Evolutionary conservation across 2,329 filamentous ascomycete species (phyloP), one percentile per base, ranked within the genome.

Genomic region (Beauveria sp.): DNA sequence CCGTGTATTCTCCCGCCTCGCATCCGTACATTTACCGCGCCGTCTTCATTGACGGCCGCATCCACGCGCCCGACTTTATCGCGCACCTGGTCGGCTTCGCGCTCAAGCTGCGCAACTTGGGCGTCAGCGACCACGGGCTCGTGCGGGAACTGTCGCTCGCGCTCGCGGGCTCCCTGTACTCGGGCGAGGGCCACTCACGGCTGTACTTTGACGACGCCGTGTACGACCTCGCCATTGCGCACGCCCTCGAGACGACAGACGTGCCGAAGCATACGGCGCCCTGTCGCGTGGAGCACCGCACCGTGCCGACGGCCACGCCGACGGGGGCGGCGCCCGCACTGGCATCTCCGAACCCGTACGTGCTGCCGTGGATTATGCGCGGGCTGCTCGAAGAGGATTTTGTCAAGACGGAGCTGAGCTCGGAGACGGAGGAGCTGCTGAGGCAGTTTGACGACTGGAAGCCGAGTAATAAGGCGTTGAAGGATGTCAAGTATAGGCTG

Each of bases 21-120:
- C 95, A 99, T 69, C 95, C 95, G 0, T 93, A 97, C 73, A 93
- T 98, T 63, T 96, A 92, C 72, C 88, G 95, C 31, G 91, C 93
- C n/a, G 92, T 96, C 18, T 98, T 98, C 71, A 90, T 99, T 60
- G 93, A 99, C 73, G 91, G 93, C 28, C 87, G 93, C 63, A 83
- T 97, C 40, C 93, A 98, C 72, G 89, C 93, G 0, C 91, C 93
- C 2, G 93, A 96, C 73, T 99, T 99, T 70, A 88, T 99, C 56
- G 91, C 91, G 2, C 91, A 96, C 69, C 84, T 99, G 2, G 88
- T 99, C 50, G 93, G 92, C 52, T 97, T 99, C 72, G 89, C 90
- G 0, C 84, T 98, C 66, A 98, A 97, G 70, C 82, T 99, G 10
- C 90, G 95, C 60, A 99, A 99, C 71, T 83, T 97, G 1, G 95